Evolutionary conservation across 164 flowering plant species (phyloP), one percentile per base, ranked within the genome.

Genomic region (Buxus sempervirens): DNA sequence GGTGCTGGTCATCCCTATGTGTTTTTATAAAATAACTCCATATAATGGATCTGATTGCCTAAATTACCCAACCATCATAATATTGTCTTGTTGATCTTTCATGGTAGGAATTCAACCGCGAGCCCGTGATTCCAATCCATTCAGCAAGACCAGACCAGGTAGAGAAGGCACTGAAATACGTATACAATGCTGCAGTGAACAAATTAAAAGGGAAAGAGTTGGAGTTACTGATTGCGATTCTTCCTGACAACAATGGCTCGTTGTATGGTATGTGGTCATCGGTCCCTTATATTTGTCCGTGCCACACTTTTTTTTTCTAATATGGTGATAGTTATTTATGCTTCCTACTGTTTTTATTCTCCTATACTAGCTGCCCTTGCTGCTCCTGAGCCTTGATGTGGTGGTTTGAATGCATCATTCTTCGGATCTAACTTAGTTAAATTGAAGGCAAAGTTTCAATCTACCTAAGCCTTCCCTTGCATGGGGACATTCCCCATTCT

Each of bases 191-290:
- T 10, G 69, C 78, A 45, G 61, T 69, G 66, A 77, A 54, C 71
- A 83, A 84, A 66, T 79, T 85, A 45, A 72, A 78, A 57, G 82
- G 83, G 22, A 80, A 78, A 73, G 84, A 85, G 45, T 58, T 85
- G 62, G 84, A 85, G 72, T 67, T 85, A 41, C 73, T 83, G 10
- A 69, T 85, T 49, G 84, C 71, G 49, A 83, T 85, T 71, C 67
- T 85, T 15, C 87, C 87, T 0, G 84, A 85, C 70, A 83, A 73
- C 70, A 83, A 79, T 70, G 89, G 89, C 8, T 82, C 85, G 9
- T 41, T 81, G 48, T 85, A 85, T 76, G 89, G 87, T 82, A 74
- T 64, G 74, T 51, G n/a, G 61, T 18, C 21, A 15, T n/a, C 41
- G 20, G 24, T 60, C 15, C n/a, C 54, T 63, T 36, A n/a, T 61